Base-by-base conservation (phyloP, 2,329 filamentous ascomycete genomes). In the Ascosphaera apis region DNA sequence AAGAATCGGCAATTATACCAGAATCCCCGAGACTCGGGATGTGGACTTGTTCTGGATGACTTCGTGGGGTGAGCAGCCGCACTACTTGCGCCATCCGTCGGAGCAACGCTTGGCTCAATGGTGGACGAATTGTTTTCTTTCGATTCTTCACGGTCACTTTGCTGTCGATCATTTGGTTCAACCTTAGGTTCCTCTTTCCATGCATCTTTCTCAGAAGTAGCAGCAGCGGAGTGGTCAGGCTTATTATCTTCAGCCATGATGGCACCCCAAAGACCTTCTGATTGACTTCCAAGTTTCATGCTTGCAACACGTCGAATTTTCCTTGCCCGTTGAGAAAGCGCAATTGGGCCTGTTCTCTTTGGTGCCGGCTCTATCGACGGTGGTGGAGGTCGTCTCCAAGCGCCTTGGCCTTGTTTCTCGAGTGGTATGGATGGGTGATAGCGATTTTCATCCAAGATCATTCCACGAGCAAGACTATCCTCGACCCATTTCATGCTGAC, bases 231-330 rank as follows among this genome's bases (percentile, higher is more conserved):
- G n/a, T n/a, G n/a, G 21, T 25, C 21, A 6, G 21, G 6, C 6
- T 25, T 25, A 11, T 25, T 17, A 5, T 37, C 53, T 12, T 46
- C 48, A 37, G 72, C 72, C 16, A 88, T 67, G 40, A 98, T 91
- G 46, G 91, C 81, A 3, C 76, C 76, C 86, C 86, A 95, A n/a
- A 95, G 66, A 18, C 71, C 73, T 46, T 84, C 73, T 44, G 74
- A 76, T 47, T 93, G 83, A 35, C 66, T 77, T 39, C 67, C 74
- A 21, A 95, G 60, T 51, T 82, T 86, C 49, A 76, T 73, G 53
- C 84, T 93, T 15, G 84, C 79, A 4, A 80, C 83, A 47, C 84
- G 77, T 44, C 88, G 72, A 44, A 98, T 57, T 57, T 93, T 95
- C 44, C 83, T 69, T 42, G 71, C 70, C 3, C 76, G 72, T 6